Conservation (phyloP, 768 basidiomycete genomes). For the Phlegmacium glaucopus region DNA sequence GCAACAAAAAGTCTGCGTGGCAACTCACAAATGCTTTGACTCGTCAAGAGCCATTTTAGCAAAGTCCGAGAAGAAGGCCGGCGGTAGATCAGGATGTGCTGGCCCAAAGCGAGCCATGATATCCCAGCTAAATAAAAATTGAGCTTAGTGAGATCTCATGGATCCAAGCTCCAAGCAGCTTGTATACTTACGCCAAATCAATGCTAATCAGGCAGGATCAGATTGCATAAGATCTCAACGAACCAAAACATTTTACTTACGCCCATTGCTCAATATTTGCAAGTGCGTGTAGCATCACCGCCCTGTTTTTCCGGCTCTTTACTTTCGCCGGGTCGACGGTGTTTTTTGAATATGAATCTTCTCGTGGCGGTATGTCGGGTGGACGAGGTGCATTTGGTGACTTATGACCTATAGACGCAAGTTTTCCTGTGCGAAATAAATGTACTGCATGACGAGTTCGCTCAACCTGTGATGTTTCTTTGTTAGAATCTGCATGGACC, state of each 20-base stretch:
- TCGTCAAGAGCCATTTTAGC: constrained; percentile 85
- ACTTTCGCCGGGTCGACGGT: constrained; percentile 60
- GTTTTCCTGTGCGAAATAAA: constrained; percentile 64
- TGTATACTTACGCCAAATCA: constrained; percentile 60
- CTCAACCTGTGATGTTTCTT: constrained; percentile 45
- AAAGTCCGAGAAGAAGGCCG: constrained; percentile 78
- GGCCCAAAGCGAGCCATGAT: constrained; percentile 78
- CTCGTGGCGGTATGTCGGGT: constrained; percentile 63
- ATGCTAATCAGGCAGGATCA: constrained; percentile 38
- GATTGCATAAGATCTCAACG: neutral
- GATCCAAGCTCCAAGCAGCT: neutral
- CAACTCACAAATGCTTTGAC: constrained; percentile 70
- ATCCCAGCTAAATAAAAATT: constrained; percentile 56
- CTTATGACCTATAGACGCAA: constrained; percentile 63
- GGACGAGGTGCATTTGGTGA: constrained; percentile 45
- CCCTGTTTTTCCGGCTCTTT: constrained; percentile 57
- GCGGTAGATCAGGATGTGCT: constrained; percentile 55
- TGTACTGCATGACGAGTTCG: constrained; percentile 68
- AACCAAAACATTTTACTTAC: constrained; percentile 42
- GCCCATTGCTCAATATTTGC: constrained; percentile 91
- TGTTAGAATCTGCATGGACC: neutral
- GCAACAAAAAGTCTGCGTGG: neutral
- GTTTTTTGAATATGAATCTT: constrained; percentile 45
- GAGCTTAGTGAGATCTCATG: neutral
- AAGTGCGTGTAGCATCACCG: constrained; percentile 76